A percentile compares a stretch with the other conserved stretches of the same genome.
phyloP scores from a whole-genome alignment of 2,329 filamentous ascomycete species.

The Botrytis deweyae region DNA sequence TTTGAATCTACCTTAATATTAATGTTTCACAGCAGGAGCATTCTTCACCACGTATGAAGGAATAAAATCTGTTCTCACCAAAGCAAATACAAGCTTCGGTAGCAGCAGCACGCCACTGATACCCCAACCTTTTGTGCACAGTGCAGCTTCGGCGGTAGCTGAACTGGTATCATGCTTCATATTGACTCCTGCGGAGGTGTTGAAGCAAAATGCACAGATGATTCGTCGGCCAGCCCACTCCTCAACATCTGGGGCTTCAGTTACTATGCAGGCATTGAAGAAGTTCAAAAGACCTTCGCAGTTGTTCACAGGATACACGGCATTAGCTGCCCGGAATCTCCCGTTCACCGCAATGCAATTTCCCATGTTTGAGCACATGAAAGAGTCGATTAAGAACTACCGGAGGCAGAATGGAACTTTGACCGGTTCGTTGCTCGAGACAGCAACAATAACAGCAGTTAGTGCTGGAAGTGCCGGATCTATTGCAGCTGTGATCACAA shows the following conservation, averaged over 20 bases:
- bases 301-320: constrained; percentile 71
- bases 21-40: constrained; percentile 60
- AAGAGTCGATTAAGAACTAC: constrained; percentile 50
- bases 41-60: constrained; percentile 92
- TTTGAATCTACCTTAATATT: constrained; percentile 20
- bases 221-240: constrained; percentile 46
- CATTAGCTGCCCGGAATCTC: constrained; percentile 77
- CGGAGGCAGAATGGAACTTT: constrained; percentile 40
- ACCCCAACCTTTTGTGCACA: constrained; percentile 69
- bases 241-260: constrained; percentile 40
- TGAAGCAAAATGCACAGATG: constrained; percentile 95
- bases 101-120: constrained; percentile 62
- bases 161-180: constrained; percentile 85
- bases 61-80: constrained; percentile 62
- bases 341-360: constrained; percentile 89
- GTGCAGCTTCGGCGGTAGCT: constrained; percentile 69
- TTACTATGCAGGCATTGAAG: constrained; percentile 54
- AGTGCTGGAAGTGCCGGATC: constrained; percentile 74
- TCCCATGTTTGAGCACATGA: constrained; percentile 76
- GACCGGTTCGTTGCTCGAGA: constrained; percentile 54
- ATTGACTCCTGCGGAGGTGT: constrained; percentile 82
- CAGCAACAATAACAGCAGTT: constrained; percentile 66
- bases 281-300: constrained; percentile 57
- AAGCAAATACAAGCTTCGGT: constrained; percentile 46
- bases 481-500: constrained; percentile 77